A percentile compares a stretch with the other conserved stretches of the same genome.
Evolutionary conservation across 2,329 filamentous ascomycete genomes (phyloP).

Genomic region (Celoporthe dispersa): DNA sequence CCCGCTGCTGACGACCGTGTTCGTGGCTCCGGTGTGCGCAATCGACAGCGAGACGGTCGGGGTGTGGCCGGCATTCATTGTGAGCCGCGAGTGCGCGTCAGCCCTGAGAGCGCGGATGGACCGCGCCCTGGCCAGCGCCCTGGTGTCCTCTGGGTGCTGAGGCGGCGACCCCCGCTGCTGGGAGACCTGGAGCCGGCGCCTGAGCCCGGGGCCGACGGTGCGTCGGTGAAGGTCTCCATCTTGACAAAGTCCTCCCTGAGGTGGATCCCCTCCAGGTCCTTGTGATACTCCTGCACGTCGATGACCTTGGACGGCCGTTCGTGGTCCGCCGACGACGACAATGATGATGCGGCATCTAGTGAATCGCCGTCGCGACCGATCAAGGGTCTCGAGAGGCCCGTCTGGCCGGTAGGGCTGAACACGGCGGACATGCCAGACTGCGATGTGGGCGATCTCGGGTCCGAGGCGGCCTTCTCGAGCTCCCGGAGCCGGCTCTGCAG

Average conservation of each 20-base stretch:
- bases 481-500: conserved; percentile 32
- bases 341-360: conserved; percentile 5
- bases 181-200: conserved; percentile 37
- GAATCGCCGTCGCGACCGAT: conserved; percentile 3
- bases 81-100: conserved; percentile 56
- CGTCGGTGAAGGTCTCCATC: conserved; percentile 55
- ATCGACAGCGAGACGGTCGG: conserved; percentile 63
- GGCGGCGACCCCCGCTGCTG: conserved; percentile 35
- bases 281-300: conserved; percentile 62
- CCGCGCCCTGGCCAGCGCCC: conserved; percentile 20
- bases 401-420: conserved; percentile 40
- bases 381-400: conserved; percentile 40
- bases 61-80: conserved; percentile 67
- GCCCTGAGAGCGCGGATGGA: conserved; percentile 43
- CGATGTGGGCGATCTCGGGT: conserved; percentile 29
- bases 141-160: conserved; percentile 14
- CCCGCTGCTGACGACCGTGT: conserved; percentile 46
- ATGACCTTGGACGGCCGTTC: conserved; percentile 42
- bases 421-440: conserved; percentile 32
- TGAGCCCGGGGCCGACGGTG: conserved; percentile 36
- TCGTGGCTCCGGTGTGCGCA: conserved; percentile 45
- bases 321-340: conserved; percentile 5
- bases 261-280: conserved; percentile 63
- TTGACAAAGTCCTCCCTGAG: conserved; percentile 59
- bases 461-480: conserved; percentile 20